A percentile compares a stretch with the other conserved stretches of the same genome.
phyloP scores from a whole-genome alignment of 345 rosid species.

The Salix udensis region DNA sequence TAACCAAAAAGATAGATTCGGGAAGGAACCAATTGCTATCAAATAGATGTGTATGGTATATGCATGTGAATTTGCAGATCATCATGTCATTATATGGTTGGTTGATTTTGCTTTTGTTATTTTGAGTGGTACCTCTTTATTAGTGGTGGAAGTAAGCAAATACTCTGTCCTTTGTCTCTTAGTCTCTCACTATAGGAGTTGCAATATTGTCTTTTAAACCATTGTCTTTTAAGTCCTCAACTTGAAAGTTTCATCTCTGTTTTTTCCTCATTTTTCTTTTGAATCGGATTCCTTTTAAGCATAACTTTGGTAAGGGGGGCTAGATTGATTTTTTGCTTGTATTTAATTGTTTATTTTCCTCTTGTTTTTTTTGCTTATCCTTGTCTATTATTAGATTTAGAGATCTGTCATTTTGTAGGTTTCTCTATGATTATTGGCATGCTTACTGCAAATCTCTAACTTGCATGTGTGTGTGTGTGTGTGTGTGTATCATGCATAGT shows the following conservation, averaged over 20 bases:
- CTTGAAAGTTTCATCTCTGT: neutral
- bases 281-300: neutral
- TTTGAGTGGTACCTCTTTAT: neutral
- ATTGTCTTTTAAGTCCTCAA: neutral
- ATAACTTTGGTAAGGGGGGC: neutral
- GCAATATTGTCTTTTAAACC: too few species aligned
- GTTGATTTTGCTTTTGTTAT: neutral
- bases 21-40: too few species aligned
- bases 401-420: neutral
- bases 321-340: neutral
- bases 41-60: neutral
- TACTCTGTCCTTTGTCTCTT: neutral
- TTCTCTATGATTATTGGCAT: neutral
- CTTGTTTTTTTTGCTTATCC: neutral
- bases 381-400: neutral
- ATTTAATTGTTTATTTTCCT: neutral
- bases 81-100: neutral
- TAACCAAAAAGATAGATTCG: too few species aligned
- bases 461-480: too few species aligned
- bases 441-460: neutral
- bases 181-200: too few species aligned
- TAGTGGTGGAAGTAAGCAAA: neutral
- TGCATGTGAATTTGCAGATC: neutral
- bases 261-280: neutral
- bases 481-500: too few species aligned